Conservation (phyloP, 2,329 filamentous ascomycete species). For the Cephalotrichum gorgonifer region DNA sequence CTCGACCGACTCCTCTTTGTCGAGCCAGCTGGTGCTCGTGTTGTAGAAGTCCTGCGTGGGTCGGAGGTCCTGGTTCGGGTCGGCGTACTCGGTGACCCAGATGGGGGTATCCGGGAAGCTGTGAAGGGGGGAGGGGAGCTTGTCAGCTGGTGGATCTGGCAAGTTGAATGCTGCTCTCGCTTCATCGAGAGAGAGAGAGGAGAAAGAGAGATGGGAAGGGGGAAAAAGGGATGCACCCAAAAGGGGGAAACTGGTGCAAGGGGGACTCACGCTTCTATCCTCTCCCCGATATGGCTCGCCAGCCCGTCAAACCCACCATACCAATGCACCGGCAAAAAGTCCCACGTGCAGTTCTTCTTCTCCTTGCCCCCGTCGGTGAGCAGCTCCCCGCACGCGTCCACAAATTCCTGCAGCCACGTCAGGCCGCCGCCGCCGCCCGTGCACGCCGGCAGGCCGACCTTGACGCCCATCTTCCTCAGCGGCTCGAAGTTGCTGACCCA, state of each 20-base stretch:
- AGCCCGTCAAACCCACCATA: slow-evolving; percentile 61
- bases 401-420: slow-evolving; percentile 57
- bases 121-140: background rate
- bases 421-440: slow-evolving; percentile 52
- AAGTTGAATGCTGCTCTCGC: no score
- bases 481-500: slow-evolving; percentile 68
- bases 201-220: background rate
- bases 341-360: slow-evolving; percentile 45
- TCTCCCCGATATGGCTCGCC: slow-evolving; percentile 53
- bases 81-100: slow-evolving; percentile 74
- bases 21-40: slow-evolving; percentile 53
- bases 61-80: slow-evolving; percentile 42
- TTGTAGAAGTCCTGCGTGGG: slow-evolving; percentile 60
- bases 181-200: background rate
- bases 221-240: background rate
- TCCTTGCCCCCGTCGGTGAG: slow-evolving; percentile 29
- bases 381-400: slow-evolving; percentile 50
- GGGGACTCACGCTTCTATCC: slow-evolving; percentile 20
- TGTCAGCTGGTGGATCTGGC: no score
- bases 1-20: slow-evolving; percentile 42
- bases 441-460: slow-evolving; percentile 60
- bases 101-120: slow-evolving; percentile 53
- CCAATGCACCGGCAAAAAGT: slow-evolving; percentile 57
- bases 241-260: background rate
- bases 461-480: slow-evolving; percentile 51